Base-by-base conservation (phyloP, 768 basidiomycete species). In the Leccinum olivaceopallidum region DNA sequence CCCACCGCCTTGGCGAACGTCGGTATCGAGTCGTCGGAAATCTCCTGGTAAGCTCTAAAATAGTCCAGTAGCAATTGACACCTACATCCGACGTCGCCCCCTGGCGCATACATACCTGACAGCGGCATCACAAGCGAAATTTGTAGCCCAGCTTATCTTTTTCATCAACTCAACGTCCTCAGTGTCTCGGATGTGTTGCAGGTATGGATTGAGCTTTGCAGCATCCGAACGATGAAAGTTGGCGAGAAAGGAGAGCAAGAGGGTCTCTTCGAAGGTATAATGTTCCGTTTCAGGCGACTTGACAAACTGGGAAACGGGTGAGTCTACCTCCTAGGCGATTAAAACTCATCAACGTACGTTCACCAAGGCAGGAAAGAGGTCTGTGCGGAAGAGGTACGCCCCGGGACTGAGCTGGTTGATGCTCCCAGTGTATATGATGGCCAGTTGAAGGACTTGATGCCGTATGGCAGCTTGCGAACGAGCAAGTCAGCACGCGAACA, bases 151-250 rank as follows among this genome's bases (percentile, higher is more conserved):
- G 59, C 81, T 83, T 32, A 87, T 76, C 67, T 81, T 86, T 24
- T 73, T 73, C 81, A 89, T 81, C 2, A 88, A 66, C 10, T 78
- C 80, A 6, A 74, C 71, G 60, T 89, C 84, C 4, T 71, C 64
- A 0, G 78, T 22, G 22, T 22, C 22, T 22, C 22, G 22, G 22
- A 22, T 22, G 22, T 22, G 22, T 22, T 22, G 22, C 9, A 89
- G 76, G 67, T 87, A 89, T 1, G 83, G 83, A 69, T 90, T 90
- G 42, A 88, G 78, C 63, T 81, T 86, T 10, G 85, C 83, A 10
- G 86, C 86, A 66, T 88, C 87, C 0, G 86, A 86, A 66, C 85
- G 87, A 69, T 89, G 89, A 68, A 85, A 90, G 65, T 88, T 88
- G 56, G 84, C 84, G 3, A 90, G 79, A 22, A 36, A 72, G 12